Evolutionary conservation across 176 grass and related monocot species (phyloP).

Genomic region (Pontederia crassipes): DNA sequence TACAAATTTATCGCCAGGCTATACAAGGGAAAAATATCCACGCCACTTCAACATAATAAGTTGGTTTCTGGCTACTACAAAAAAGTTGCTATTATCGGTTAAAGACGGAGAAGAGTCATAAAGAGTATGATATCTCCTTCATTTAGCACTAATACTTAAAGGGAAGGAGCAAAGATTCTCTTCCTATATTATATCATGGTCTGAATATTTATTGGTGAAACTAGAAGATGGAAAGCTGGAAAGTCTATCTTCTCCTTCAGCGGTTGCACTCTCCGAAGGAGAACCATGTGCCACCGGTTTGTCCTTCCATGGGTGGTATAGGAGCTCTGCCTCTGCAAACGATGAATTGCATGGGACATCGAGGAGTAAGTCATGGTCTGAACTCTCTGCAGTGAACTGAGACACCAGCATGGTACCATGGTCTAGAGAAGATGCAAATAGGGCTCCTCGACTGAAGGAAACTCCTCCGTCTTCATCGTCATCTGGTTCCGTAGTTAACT

Average conservation of each 20-base stretch:
- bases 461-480: not conserved
- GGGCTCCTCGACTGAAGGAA: conserved; percentile 12
- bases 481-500: not conserved
- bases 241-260: too few relatives aligned
- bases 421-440: conserved; percentile 6
- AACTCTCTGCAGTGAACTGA: conserved; percentile 8
- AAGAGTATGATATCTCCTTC: not conserved
- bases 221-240: conserved; percentile 11
- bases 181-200: not conserved
- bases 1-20: conserved; percentile 6
- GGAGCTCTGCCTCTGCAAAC: conserved; percentile 19
- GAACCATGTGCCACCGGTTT: conserved; percentile 4
- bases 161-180: not conserved
- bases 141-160: not conserved
- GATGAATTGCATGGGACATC: conserved; percentile 6
- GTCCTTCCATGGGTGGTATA: conserved; percentile 5
- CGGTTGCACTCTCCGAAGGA: not conserved
- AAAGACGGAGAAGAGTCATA: not conserved
- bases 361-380: conserved; percentile 6
- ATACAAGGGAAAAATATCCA: conserved; percentile 5
- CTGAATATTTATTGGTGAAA: conserved; percentile 3
- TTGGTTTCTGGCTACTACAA: not conserved
- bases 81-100: not conserved
- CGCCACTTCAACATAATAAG: not conserved
- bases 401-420: not conserved